A percentile compares a stretch with the other conserved stretches of the same genome.
These are phyloP conservation scores for Pseudogymnoascus sp. DNA, from an alignment of 2,329 filamentous ascomycete genomes.

Conservation along the genomic window DNA sequence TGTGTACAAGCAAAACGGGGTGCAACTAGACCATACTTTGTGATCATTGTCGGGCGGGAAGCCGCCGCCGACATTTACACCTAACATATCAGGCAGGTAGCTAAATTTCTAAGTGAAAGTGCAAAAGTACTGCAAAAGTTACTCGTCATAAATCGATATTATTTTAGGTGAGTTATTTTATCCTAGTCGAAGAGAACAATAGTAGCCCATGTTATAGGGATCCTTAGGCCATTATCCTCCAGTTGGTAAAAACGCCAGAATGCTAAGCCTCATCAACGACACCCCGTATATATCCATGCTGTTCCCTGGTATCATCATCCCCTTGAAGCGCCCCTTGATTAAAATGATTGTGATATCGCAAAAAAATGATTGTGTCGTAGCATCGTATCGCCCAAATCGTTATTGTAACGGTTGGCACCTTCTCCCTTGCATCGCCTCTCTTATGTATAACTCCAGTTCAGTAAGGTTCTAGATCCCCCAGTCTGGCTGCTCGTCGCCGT, in stretches of 20 bases:
- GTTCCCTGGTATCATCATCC: background rate
- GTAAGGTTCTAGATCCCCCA: conserved; percentile 5
- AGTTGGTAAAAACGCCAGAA: background rate
- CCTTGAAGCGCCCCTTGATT: conserved; percentile 1
- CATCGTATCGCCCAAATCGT: background rate
- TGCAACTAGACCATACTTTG: conserved; percentile 1
- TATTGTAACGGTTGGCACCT: background rate
- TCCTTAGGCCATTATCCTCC: background rate
- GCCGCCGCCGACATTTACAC: background rate
- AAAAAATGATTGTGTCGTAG: conserved; percentile 9
- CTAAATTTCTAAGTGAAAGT: background rate
- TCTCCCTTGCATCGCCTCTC: background rate
- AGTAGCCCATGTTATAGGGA: background rate
- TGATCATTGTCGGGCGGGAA: background rate
- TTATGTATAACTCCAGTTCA: background rate
- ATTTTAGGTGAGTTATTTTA: conserved; percentile 5
- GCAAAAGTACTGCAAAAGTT: background rate
- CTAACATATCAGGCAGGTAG: background rate
- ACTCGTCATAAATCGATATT: conserved; percentile 7
- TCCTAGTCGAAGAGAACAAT: background rate
- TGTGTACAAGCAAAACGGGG: background rate
- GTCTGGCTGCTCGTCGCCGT: background rate
- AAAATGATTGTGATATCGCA: conserved; percentile 9
- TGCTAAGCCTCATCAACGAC: conserved; percentile 5
- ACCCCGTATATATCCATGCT: background rate